These are phyloP conservation scores for Hypoxylon lienhwacheense DNA, from an alignment of 495 filamentous ascomycete genomes.

Conservation along the genomic window DNA sequence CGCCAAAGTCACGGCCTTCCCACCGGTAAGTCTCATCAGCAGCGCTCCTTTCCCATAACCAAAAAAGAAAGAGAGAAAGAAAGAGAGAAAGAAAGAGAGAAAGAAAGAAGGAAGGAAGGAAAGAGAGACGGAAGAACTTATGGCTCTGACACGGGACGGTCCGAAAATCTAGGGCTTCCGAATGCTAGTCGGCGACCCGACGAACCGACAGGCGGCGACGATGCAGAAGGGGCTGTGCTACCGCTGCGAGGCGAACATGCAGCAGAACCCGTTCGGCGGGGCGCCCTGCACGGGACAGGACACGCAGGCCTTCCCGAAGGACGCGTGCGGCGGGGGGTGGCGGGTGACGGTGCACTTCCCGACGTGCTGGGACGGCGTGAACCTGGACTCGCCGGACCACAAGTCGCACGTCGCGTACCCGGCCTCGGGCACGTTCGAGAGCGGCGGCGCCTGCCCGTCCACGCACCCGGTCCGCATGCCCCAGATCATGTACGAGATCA, in stretches of 20 bases:
- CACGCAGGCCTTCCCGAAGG: constrained; percentile 47
- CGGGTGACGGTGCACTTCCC: constrained; percentile 55
- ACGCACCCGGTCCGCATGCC: constrained; percentile 51
- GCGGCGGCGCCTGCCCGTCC: constrained; percentile 46
- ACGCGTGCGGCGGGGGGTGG: constrained; percentile 51
- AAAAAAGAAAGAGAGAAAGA: too few species aligned
- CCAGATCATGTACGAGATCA: constrained; percentile 55
- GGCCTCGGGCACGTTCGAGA: constrained; percentile 42
- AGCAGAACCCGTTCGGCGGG: constrained; percentile 54
- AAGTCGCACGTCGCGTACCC: constrained; percentile 55
- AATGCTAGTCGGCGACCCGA: constrained; percentile 48
- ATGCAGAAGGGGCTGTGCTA: constrained; percentile 52
- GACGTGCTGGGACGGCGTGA: constrained; percentile 59
- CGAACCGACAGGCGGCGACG: constrained; percentile 33
- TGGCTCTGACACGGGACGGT: neutral
- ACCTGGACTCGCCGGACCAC: constrained; percentile 56
- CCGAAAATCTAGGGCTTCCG: constrained; percentile 50
- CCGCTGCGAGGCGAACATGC: constrained; percentile 51
- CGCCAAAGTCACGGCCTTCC: constrained; percentile 52
- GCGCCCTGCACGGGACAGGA: constrained; percentile 56
- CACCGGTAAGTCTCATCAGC: constrained; percentile 46
- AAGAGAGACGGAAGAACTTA: too few species aligned
- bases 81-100: too few species aligned
- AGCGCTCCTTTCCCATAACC: too few species aligned
- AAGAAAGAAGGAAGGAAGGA: too few species aligned